These are phyloP conservation scores for Suillus cothurnatus DNA, from an alignment of 768 basidiomycete genomes.

Conservation along the genomic window DNA sequence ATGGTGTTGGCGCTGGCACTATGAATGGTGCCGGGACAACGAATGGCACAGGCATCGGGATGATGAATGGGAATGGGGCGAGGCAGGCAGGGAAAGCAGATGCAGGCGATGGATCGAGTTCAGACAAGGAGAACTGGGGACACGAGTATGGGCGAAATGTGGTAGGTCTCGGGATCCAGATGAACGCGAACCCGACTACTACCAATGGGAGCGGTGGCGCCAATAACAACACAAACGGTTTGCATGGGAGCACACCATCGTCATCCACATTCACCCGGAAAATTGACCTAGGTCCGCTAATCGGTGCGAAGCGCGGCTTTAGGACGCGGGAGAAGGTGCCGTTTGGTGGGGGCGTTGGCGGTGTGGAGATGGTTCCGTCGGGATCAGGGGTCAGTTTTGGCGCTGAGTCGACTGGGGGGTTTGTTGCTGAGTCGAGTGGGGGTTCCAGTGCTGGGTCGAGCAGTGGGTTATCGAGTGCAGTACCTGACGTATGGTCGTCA, in stretches of 20 bases:
- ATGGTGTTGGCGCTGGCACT: not conserved
- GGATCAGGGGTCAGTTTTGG: not conserved
- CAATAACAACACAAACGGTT: conserved; percentile 22
- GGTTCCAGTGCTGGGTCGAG: not conserved
- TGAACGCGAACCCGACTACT: not conserved
- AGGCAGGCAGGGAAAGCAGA: not conserved
- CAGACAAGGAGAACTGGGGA: conserved; percentile 6
- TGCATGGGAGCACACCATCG: conserved; percentile 5
- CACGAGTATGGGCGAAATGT: not conserved
- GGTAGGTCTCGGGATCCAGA: conserved; percentile 1
- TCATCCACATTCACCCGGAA: not conserved
- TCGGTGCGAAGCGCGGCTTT: conserved; percentile 63
- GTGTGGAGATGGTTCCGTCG: conserved; percentile 55
- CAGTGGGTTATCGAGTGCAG: not conserved
- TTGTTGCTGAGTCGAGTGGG: not conserved
- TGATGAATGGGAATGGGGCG: not conserved
- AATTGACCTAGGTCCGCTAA: conserved; percentile 62
- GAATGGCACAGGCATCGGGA: conserved; percentile 5
- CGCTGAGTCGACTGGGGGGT: not conserved
- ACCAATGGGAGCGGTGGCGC: conserved; percentile 5
- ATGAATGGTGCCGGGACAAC: not conserved
- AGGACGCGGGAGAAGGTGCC: conserved; percentile 58
- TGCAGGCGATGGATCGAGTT: not conserved
- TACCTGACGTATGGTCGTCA: not conserved
- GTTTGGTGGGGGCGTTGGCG: conserved; percentile 61